These are phyloP conservation scores for Paraphoma chrysanthemicola DNA, from an alignment of 2,329 filamentous ascomycete species.

Conservation along the genomic window DNA sequence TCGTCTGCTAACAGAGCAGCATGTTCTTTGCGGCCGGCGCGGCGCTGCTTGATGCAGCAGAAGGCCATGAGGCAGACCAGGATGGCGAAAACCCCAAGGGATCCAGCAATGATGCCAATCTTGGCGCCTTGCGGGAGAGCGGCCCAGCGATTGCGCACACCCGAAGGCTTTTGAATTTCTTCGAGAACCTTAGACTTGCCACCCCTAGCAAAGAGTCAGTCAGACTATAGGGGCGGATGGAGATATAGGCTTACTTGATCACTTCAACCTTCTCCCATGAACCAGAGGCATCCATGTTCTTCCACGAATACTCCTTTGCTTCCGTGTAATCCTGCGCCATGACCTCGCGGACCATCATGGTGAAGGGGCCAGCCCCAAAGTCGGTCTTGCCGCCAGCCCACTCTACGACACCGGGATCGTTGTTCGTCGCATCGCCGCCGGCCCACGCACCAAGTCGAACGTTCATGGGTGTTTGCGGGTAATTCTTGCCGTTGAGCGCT, in stretches of 20 bases:
- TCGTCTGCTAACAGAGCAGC: slow-evolving; percentile 40
- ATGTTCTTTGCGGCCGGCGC: slow-evolving; percentile 43
- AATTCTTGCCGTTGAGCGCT: slow-evolving; percentile 64
- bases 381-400: slow-evolving; percentile 75
- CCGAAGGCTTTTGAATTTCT: slow-evolving; percentile 44
- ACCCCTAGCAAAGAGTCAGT: slow-evolving; percentile 22
- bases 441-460: slow-evolving; percentile 74
- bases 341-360: slow-evolving; percentile 74
- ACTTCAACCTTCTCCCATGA: slow-evolving; percentile 50
- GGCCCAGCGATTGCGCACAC: slow-evolving; percentile 44
- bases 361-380: slow-evolving; percentile 71
- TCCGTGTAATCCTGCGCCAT: slow-evolving; percentile 64
- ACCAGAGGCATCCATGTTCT: slow-evolving; percentile 44
- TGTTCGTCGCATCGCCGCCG: slow-evolving; percentile 59
- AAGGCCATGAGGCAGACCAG: slow-evolving; percentile 36
- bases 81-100: slow-evolving; percentile 35
- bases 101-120: slow-evolving; percentile 43
- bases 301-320: slow-evolving; percentile 64
- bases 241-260: slow-evolving; percentile 44
- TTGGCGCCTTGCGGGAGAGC: slow-evolving; percentile 42
- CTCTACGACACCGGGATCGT: slow-evolving; percentile 43
- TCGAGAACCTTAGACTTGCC: slow-evolving; percentile 46
- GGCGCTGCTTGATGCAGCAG: slow-evolving; percentile 50
- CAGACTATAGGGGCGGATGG: not conserved
- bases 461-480: slow-evolving; percentile 77